Base-by-base conservation (phyloP, 2,329 filamentous ascomycete species). In the Xylariaceae sp. region DNA sequence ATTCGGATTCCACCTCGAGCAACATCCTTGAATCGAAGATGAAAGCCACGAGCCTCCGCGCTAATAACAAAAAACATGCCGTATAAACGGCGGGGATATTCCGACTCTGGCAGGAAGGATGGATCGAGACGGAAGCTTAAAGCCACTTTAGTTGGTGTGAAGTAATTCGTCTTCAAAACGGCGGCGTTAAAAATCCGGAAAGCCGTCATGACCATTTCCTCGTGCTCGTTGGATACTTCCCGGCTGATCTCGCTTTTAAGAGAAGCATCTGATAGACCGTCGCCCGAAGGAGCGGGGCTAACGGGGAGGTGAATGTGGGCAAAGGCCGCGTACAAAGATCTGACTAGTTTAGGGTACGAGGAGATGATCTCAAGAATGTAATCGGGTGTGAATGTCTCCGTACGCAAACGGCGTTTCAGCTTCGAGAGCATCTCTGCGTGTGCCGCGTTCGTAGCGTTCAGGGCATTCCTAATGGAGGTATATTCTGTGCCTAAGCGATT, bases 61-160 rank as follows among this genome's bases (percentile, higher is more conserved):
- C 90, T 91, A 71, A 99, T 96, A 61, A 99, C 89, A 48, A 99
- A 80, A 80, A 99, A 99, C 94, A 99, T 99, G 61, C 94, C 94
- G 65, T 94, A 99, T 8, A 99, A 79, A 6, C 86, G 89, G 71
- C 92, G 89, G 42, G 94, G 89, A 71, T 99, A 99, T 73, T 99
- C 94, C 49, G 92, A 85, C 57, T 87, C 80, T 4, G 94, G 94
- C 36, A 99, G 78, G 81, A 99, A 99, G 39, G 76, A 80, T 6
- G 91, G 89, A 68, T 96, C 87, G 57, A 99, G 77, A 51, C 94
- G 88, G 84, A 99, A 99, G 76, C 91, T 96, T 63, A 99, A 81
- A 9, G 94, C 94, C 37, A 99, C 92, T 80, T 99, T 99, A 60
- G 94, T 99, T 0, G 94, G 94, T 0, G 94, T 99, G 70, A 85